Conservation (phyloP, 306 rosid species). For the Canavalia gladiata region DNA sequence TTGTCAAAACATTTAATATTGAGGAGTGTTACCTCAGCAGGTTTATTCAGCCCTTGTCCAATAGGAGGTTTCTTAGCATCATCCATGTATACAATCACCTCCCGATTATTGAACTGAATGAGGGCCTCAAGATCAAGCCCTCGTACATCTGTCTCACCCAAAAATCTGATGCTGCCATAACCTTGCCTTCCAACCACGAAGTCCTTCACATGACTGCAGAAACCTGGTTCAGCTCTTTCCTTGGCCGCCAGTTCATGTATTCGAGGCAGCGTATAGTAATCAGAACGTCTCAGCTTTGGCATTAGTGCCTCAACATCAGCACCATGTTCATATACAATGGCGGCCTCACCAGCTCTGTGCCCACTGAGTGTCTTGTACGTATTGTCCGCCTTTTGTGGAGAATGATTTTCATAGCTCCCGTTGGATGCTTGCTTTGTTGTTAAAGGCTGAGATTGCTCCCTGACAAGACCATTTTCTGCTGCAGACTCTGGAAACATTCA, state of each 20-base stretch:
- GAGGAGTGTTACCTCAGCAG: slow-evolving; percentile 95
- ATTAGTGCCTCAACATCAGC: slow-evolving; percentile 94
- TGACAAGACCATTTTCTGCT: slow-evolving; percentile 61
- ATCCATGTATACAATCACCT: slow-evolving; percentile 93
- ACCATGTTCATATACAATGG: slow-evolving; percentile 95
- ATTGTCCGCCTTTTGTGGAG: slow-evolving; percentile 63
- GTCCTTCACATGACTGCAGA: slow-evolving; percentile 83
- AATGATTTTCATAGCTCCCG: slow-evolving; percentile 72
- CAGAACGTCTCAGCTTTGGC: slow-evolving; percentile 94
- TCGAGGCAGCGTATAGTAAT: slow-evolving; percentile 90
- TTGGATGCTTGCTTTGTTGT: slow-evolving; percentile 62
- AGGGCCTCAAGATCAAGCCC: slow-evolving; percentile 91
- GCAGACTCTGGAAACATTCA: slow-evolving; percentile 52
- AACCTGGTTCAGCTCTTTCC: slow-evolving; percentile 97
- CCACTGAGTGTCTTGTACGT: slow-evolving; percentile 83
- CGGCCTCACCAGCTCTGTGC: slow-evolving; percentile 98
- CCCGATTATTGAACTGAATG: slow-evolving; percentile 89
- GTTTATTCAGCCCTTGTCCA: slow-evolving; percentile 98
- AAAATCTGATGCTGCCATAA: slow-evolving; percentile 88
- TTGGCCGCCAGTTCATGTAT: slow-evolving; percentile 95
- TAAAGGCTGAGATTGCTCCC: slow-evolving; percentile 60
- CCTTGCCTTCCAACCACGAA: slow-evolving; percentile 94
- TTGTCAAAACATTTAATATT: slow-evolving; percentile 88
- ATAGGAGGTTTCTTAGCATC: slow-evolving; percentile 94
- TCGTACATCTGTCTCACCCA: slow-evolving; percentile 91